Percentiles rank a stretch among this genome's conserved stretches.
Evolutionary conservation across 345 rosid genomes (phyloP).

Genomic region (Dipteronia dyeriana): DNA sequence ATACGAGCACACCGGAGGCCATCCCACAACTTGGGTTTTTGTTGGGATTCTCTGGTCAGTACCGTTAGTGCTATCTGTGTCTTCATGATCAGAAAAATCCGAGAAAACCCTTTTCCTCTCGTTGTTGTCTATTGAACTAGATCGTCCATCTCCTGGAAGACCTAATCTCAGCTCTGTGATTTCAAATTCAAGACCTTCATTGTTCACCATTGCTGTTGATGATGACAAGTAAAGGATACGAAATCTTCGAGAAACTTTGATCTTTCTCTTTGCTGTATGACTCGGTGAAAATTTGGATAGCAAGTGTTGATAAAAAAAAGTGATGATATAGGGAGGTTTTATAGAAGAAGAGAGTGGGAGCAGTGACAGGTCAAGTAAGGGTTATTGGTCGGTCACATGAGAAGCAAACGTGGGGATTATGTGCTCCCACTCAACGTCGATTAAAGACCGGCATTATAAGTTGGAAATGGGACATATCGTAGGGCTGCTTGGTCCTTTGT

Average conservation of each 20-base stretch:
- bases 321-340: neutral
- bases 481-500: slow-evolving; percentile 30
- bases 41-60: slow-evolving; percentile 34
- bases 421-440: slow-evolving; percentile 31
- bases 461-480: slow-evolving; percentile 50
- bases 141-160: slow-evolving; percentile 44
- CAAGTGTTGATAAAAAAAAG: neutral
- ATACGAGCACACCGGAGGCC: slow-evolving; percentile 95
- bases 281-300: neutral
- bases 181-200: slow-evolving; percentile 46
- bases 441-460: slow-evolving; percentile 41
- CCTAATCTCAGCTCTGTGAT: slow-evolving; percentile 89
- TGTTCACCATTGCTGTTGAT: neutral
- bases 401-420: slow-evolving; percentile 56
- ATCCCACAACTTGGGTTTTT: slow-evolving; percentile 80
- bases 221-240: neutral
- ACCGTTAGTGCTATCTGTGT: slow-evolving; percentile 13
- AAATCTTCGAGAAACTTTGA: neutral
- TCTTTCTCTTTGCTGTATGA: neutral
- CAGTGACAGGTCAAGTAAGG: slow-evolving; percentile 52
- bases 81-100: slow-evolving; percentile 41
- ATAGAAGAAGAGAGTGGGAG: slow-evolving; percentile 31
- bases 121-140: slow-evolving; percentile 19
- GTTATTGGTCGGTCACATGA: slow-evolving; percentile 72
- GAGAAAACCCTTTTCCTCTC: slow-evolving; percentile 82